These are phyloP conservation scores for Eucalyptus guilfoylei DNA, from an alignment of 345 rosid genomes.

Conservation along the genomic window DNA sequence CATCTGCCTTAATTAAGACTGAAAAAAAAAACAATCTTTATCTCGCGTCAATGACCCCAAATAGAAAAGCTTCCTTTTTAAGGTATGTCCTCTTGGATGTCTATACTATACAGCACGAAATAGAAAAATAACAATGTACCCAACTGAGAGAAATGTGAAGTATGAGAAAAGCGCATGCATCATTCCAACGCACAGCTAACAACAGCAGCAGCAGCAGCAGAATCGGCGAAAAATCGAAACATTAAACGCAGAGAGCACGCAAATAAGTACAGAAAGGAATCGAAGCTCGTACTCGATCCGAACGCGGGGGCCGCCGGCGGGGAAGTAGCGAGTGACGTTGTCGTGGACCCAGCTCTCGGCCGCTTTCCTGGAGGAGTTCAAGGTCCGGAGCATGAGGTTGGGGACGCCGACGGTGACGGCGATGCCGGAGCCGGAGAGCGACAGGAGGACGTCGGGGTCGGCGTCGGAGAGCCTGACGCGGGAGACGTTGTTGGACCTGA, in stretches of 20 bases:
- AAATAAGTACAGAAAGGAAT: neutral
- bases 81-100: neutral
- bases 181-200: neutral
- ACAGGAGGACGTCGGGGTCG: conserved; percentile 52
- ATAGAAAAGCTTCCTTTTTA: neutral
- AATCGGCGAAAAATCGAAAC: neutral
- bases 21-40: neutral
- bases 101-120: neutral
- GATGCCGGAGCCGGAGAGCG: conserved; percentile 68
- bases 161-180: neutral
- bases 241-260: neutral
- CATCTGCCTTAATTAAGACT: neutral
- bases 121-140: neutral
- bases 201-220: neutral
- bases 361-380: conserved; percentile 66
- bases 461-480: conserved; percentile 76
- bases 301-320: conserved; percentile 30
- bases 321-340: conserved; percentile 83
- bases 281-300: conserved; percentile 51
- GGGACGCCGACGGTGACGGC: conserved; percentile 66
- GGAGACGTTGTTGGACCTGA: conserved; percentile 68
- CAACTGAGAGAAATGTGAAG: neutral
- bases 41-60: neutral
- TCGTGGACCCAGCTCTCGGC: conserved; percentile 93
- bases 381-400: conserved; percentile 41